Evolutionary conservation across 2,329 filamentous ascomycete genomes (phyloP), one percentile per base, ranked within the genome.

Genomic region (Fonsecaea pugnacius): DNA sequence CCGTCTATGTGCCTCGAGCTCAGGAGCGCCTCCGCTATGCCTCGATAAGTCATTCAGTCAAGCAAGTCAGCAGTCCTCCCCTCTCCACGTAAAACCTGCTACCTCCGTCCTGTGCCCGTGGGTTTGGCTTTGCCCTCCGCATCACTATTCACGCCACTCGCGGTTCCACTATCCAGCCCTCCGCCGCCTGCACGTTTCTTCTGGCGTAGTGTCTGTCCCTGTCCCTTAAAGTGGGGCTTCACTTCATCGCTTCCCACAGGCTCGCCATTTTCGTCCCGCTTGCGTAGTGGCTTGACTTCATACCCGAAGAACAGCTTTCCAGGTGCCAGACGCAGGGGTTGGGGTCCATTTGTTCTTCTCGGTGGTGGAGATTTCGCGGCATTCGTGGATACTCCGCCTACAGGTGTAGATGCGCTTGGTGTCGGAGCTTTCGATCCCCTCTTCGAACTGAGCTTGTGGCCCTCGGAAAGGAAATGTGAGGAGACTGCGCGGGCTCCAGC

Each of bases 241-340:
- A 84, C 83, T 3, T 85, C 83, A n/a, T 87, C 82, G 66, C 87
- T 85, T 16, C 78, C 73, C 40, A 87, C 84, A 64, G 89, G 87
- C 65, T 88, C 83, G 58, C 87, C 85, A 74, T 87, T 88, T 63
- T 91, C 87, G 38, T 87, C 89, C 63, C 89, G 87, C 8, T 91
- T 91, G 80, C 92, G 93, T 48, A 96, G 83, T 0, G 94, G 94
- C 76, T 90, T 96, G 74, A 96, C 85, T 73, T 96, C 90, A 73
- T 98, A 99, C 2, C 95, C 95, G 69, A 99, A 96, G 82, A 99
- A 99, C 4, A 99, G 83, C 78, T 97, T 96, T 72, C 95, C 95
- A 0, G 91, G 89, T 0, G 91, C 86, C 58, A 99, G 77, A 32
- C 95, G 85, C 7, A 99, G 83, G 3, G 94, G 92, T 74, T 95